These are phyloP conservation scores for Lentithecium fluviatile DNA, from an alignment of 495 filamentous ascomycete genomes.

Conservation along the genomic window DNA sequence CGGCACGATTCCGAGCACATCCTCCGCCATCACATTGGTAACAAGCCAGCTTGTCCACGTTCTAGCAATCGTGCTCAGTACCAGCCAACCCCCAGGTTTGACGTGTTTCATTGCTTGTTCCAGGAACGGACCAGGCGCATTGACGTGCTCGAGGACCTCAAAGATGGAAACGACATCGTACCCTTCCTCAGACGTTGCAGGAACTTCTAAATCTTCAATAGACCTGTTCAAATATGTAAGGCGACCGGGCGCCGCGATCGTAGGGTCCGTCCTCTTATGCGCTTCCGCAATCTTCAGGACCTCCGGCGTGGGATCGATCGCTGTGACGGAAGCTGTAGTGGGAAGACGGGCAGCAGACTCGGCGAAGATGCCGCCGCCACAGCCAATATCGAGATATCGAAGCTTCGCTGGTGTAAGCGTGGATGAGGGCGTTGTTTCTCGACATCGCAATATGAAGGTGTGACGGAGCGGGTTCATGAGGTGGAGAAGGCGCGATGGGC, in stretches of 20 bases:
- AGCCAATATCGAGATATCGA: constrained; percentile 86
- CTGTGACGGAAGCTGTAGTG: constrained; percentile 66
- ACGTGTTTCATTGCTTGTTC: constrained; percentile 66
- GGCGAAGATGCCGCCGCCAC: constrained; percentile 94
- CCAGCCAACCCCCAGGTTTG: constrained; percentile 86
- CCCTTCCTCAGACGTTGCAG: constrained; percentile 41
- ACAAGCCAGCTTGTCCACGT: constrained; percentile 84
- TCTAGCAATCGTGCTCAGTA: constrained; percentile 85
- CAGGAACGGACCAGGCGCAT: constrained; percentile 68
- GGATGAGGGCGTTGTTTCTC: constrained; percentile 44
- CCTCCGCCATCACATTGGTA: constrained; percentile 90
- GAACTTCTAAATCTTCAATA: constrained; percentile 64
- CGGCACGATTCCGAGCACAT: constrained; percentile 82
- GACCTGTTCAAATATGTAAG: constrained; percentile 69
- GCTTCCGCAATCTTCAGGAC: constrained; percentile 74
- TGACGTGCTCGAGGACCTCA: constrained; percentile 93
- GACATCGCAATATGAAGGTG: constrained; percentile 79
- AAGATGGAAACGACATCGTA: constrained; percentile 80
- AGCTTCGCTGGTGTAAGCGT: constrained; percentile 9
- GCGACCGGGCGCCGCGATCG: constrained; percentile 51
- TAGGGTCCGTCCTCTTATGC: constrained; percentile 69
- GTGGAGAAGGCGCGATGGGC: constrained; percentile 86
- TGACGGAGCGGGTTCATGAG: constrained; percentile 97
- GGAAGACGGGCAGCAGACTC: constrained; percentile 81
- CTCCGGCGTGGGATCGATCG: constrained; percentile 78